phyloP scores from a whole-genome alignment of 192 early-diverging fungal species.

The Linderina pennispora region DNA sequence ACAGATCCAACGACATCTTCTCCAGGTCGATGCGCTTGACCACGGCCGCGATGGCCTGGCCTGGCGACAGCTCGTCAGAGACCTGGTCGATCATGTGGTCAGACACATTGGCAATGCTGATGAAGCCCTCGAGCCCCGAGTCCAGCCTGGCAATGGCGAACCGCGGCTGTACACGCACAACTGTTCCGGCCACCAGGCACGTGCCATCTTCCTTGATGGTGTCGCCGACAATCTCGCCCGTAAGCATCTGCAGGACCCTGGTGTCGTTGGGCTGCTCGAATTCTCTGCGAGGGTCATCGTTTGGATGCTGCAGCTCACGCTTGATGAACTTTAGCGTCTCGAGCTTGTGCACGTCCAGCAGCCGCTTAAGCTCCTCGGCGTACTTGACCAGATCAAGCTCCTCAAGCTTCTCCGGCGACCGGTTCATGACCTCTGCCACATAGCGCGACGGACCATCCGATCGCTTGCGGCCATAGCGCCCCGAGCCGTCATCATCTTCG shows the following conservation, averaged over 20 bases:
- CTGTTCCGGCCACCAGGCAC: constrained; percentile 59
- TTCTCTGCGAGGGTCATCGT: constrained; percentile 61
- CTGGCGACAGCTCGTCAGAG: constrained; percentile 57
- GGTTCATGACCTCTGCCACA: constrained; percentile 73
- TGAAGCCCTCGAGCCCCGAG: constrained; percentile 81
- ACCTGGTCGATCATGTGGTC: constrained; percentile 54
- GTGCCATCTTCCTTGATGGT: constrained; percentile 57
- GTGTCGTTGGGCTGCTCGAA: constrained; percentile 53
- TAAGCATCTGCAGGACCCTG: constrained; percentile 77
- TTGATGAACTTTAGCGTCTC: constrained; percentile 81
- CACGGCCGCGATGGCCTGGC: constrained; percentile 65
- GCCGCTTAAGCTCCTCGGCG: constrained; percentile 72
- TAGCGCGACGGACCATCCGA: constrained; percentile 57
- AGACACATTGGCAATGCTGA: constrained; percentile 56
- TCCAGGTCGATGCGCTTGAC: constrained; percentile 79
- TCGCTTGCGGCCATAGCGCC: constrained; percentile 3
- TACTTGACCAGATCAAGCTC: constrained; percentile 88
- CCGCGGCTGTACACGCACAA: constrained; percentile 66
- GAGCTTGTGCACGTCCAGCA: constrained; percentile 71
- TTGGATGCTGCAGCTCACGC: constrained; percentile 79
- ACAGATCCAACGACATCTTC: constrained; percentile 68
- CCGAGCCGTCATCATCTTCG: constrained; percentile 60
- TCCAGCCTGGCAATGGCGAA: constrained; percentile 70
- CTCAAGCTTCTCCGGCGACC: constrained; percentile 71
- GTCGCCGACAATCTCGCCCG: constrained; percentile 66